Percentiles rank a stretch among this genome's conserved stretches.
Conservation (phyloP, 768 basidiomycete genomes). For the Goffeauzyma gilvescens region DNA sequence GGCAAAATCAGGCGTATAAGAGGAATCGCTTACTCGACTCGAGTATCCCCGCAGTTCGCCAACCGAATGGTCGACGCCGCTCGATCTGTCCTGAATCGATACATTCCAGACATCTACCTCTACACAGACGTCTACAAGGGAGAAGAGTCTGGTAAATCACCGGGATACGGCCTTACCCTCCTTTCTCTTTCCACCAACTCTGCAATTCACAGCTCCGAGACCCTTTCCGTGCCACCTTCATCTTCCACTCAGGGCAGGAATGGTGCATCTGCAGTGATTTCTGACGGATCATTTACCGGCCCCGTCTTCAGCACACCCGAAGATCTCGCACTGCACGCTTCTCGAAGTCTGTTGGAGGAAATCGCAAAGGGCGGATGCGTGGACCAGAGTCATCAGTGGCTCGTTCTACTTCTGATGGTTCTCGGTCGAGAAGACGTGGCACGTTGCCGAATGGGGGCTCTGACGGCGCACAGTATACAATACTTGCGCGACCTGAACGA, state of each 20-base stretch:
- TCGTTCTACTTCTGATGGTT: slow-evolving; percentile 76
- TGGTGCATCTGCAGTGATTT: no score
- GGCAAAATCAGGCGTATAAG: slow-evolving; percentile 88
- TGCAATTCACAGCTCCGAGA: slow-evolving; percentile 70
- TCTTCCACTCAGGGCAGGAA: slow-evolving; percentile 1
- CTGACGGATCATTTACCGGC: not conserved
- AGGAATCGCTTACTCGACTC: slow-evolving; percentile 91
- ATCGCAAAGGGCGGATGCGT: slow-evolving; percentile 71
- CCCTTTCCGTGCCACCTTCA: slow-evolving; percentile 48
- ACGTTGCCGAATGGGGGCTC: slow-evolving; percentile 64
- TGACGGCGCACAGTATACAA: slow-evolving; percentile 67
- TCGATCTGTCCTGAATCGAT: slow-evolving; percentile 79
- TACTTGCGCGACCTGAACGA: slow-evolving; percentile 63
- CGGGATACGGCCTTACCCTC: slow-evolving; percentile 80
- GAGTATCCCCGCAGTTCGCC: slow-evolving; percentile 91
- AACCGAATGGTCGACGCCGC: slow-evolving; percentile 93
- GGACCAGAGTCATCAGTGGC: slow-evolving; percentile 67
- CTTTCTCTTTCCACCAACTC: slow-evolving; percentile 83
- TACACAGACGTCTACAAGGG: slow-evolving; percentile 98
- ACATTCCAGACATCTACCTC: slow-evolving; percentile 93
- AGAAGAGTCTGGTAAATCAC: slow-evolving; percentile 91
- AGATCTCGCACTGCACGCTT: slow-evolving; percentile 68
- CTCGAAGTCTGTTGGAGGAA: slow-evolving; percentile 58
- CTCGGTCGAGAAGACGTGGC: slow-evolving; percentile 96
- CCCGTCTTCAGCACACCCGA: slow-evolving; percentile 49